phyloP scores from a whole-genome alignment of 495 filamentous ascomycete genomes.

The Aspergillus conjunctus region DNA sequence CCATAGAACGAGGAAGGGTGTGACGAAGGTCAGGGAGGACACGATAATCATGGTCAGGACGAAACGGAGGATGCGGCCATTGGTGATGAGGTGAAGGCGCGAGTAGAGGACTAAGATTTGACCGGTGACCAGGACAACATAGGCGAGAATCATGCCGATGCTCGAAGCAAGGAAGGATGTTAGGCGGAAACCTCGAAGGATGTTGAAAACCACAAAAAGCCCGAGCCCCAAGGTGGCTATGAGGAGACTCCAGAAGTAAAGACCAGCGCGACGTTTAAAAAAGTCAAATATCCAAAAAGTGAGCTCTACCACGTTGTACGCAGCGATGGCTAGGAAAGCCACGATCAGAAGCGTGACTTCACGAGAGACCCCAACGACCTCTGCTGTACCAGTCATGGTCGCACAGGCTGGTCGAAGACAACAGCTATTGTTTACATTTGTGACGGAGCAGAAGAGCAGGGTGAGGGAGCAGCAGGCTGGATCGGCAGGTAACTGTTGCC shows the following conservation, averaged over 20 bases:
- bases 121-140: constrained; percentile 40
- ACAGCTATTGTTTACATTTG: not conserved
- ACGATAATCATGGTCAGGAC: constrained; percentile 41
- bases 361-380: constrained; percentile 16
- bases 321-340: constrained; percentile 36
- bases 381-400: constrained; percentile 28
- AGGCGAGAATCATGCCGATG: constrained; percentile 32
- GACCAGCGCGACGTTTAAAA: constrained; percentile 40
- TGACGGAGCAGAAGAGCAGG: not conserved
- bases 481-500: too few species aligned
- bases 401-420: not conserved
- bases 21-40: constrained; percentile 30
- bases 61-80: constrained; percentile 22
- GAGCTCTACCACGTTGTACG: constrained; percentile 45
- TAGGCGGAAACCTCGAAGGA: constrained; percentile 38
- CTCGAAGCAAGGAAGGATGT: constrained; percentile 29
- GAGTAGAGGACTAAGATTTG: constrained; percentile 45
- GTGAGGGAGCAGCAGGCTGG: not conserved
- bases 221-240: constrained; percentile 32
- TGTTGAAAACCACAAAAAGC: constrained; percentile 28
- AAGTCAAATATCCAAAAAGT: constrained; percentile 41
- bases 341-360: constrained; percentile 33
- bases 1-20: constrained; percentile 35
- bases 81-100: constrained; percentile 40
- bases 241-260: constrained; percentile 51